phyloP scores from a whole-genome alignment of 176 grass and related monocot species.

The Zoysia japonica region DNA sequence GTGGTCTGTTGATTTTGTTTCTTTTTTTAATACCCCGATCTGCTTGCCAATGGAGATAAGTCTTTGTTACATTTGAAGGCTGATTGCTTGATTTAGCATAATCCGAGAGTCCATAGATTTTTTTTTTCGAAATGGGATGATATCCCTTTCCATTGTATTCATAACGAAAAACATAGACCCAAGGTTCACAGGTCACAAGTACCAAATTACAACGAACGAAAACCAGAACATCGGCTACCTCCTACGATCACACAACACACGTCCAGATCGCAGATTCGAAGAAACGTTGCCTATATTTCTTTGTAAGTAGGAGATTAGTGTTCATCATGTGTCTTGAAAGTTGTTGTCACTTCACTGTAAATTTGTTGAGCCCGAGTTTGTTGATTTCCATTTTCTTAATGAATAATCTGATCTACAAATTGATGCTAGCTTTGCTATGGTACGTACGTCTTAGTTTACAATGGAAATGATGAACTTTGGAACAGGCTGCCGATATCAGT shows the following conservation, averaged over 20 bases:
- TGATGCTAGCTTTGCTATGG: not conserved
- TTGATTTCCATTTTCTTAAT: not conserved
- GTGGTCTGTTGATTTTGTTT: not conserved
- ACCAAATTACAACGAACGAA: no score
- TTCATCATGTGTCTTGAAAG: not conserved
- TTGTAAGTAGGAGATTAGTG: not conserved
- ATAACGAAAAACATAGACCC: no score
- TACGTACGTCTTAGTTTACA: not conserved
- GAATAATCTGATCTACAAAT: constrained; percentile 1
- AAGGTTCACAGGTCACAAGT: no score
- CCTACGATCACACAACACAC: no score
- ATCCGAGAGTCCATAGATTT: no score
- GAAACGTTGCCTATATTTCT: not conserved
- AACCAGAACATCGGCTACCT: no score
- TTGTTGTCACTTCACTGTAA: not conserved
- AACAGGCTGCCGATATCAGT: constrained; percentile 74
- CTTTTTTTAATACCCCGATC: not conserved
- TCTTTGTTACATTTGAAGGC: not conserved
- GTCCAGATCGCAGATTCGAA: not conserved
- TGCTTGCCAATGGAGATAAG: not conserved
- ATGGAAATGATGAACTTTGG: not conserved
- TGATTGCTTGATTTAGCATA: not conserved
- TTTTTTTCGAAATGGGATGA: no score
- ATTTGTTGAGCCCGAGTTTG: constrained; percentile 1
- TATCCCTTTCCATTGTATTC: no score